Evolutionary conservation across 176 grass and related monocot species (phyloP), one percentile per base, ranked within the genome.

Genomic region (Oryza coarctata): DNA sequence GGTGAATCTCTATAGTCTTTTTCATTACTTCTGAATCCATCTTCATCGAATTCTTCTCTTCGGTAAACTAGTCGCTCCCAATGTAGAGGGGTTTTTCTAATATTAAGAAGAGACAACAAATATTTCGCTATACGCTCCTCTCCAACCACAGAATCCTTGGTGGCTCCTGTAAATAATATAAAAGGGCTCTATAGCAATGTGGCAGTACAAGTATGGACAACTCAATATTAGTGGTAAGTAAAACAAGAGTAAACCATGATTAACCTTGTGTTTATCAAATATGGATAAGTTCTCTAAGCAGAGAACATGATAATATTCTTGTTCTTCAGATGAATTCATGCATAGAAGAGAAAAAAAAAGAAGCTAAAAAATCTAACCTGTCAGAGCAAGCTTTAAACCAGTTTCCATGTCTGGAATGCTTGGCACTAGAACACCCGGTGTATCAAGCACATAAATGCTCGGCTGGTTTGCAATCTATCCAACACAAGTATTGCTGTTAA

Each of bases 381-480:
- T 95, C 73, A 98, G 78, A 82, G 92, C 95, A 84, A 95, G 95
- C 87, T 91, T 98, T 87, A 98, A 74, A 70, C 95, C 92, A 30
- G 90, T 93, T 58, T 94, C 95, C 87, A 98, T 93, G 71, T 98
- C 88, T 77, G 95, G 82, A 55, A 98, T 98, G 85, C 92, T 93
- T 81, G 95, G 95, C 64, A 98, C 90, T 64, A 98, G 70, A 66
- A 98, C 90, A 82, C 95, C 95, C 47, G 95, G 95, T 74, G 95
- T 98, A 85, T 98, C 92, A 86, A 98, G 86, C 30, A 98, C 95
- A 89, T 98, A 98, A 69, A 98, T 95, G 87, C 92, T 98, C 32
- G 95, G 95, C 57, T 77, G 88, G 83, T 77, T 98, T 88, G 95
- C 79, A 91, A 98, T 98, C 95, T 98, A 73, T 89, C 41, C 70